Conservation (phyloP, 2,329 filamentous ascomycete species). For the Cercospora brassicicola region DNA sequence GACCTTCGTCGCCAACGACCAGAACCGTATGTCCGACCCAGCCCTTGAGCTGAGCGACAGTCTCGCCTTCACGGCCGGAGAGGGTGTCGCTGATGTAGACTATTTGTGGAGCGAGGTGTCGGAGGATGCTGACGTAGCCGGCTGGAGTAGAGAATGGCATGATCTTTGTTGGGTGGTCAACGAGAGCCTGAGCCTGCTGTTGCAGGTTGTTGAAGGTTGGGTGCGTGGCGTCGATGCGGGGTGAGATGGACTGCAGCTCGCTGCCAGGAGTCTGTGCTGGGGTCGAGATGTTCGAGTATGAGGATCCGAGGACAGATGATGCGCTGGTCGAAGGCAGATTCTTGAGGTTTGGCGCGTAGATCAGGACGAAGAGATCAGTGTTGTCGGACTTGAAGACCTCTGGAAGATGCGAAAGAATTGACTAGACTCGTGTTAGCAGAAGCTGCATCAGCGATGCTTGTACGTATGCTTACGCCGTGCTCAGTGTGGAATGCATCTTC, state of each 20-base stretch:
- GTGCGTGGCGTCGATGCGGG: conserved; percentile 42
- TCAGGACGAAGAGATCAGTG: conserved; percentile 80
- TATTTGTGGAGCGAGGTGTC: conserved; percentile 79
- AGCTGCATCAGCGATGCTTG: not conserved
- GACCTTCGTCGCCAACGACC: conserved; percentile 69
- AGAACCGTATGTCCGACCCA: conserved; percentile 65
- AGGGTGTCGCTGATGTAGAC: conserved; percentile 78
- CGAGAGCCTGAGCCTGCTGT: conserved; percentile 72
- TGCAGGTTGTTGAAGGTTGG: conserved; percentile 71
- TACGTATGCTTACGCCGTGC: conserved; percentile 68
- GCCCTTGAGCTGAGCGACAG: conserved; percentile 65
- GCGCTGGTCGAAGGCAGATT: conserved; percentile 43
- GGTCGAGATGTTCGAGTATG: conserved; percentile 79
- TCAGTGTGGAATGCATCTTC: conserved; percentile 64
- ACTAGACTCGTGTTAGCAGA: conserved; percentile 41
- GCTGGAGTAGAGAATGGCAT: conserved; percentile 82
- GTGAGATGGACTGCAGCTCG: conserved; percentile 52
- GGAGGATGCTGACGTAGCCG: conserved; percentile 82
- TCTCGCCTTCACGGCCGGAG: conserved; percentile 67
- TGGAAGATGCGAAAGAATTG: conserved; percentile 83
- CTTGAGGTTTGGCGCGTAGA: conserved; percentile 77
- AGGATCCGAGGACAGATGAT: conserved; percentile 69
- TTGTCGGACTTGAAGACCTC: conserved; percentile 70
- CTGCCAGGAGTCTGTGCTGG: conserved; percentile 65
- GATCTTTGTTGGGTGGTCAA: conserved; percentile 82